These are phyloP conservation scores for Articulospora tetracladia DNA, from an alignment of 495 filamentous ascomycete genomes.

Conservation along the genomic window DNA sequence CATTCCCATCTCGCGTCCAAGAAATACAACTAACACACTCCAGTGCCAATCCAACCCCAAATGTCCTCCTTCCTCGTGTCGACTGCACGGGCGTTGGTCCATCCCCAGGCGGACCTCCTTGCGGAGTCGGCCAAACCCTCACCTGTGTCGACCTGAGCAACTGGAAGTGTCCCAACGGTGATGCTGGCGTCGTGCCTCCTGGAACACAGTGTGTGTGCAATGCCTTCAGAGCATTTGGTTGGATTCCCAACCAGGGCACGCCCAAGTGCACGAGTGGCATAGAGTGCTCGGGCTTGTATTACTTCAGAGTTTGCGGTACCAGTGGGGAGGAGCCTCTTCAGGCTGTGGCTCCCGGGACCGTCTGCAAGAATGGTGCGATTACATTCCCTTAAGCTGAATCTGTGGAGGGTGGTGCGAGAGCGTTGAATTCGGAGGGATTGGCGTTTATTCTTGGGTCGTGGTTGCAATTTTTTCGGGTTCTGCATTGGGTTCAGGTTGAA, in stretches of 20 bases:
- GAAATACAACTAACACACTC: background rate
- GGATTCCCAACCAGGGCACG: conserved; percentile 2
- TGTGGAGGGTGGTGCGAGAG: background rate
- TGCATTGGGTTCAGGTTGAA: background rate
- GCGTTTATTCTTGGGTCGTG: background rate
- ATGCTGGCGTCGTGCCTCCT: conserved; percentile 3
- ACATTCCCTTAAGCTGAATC: background rate
- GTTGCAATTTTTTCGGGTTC: background rate
- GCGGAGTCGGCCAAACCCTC: background rate
- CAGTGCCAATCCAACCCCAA: conserved; percentile 1
- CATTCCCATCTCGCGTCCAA: background rate
- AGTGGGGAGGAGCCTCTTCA: conserved; percentile 6
- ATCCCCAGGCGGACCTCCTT: conserved; percentile 4
- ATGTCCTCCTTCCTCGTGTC: background rate
- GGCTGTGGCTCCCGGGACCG: background rate
- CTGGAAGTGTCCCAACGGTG: conserved; percentile 10
- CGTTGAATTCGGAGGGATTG: background rate
- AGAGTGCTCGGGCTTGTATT: conserved; percentile 1
- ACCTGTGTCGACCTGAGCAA: background rate
- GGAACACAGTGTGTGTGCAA: conserved; percentile 7
- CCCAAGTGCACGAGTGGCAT: conserved; percentile 3
- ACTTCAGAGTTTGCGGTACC: conserved; percentile 5
- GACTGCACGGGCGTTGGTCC: conserved; percentile 3
- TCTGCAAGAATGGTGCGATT: conserved; percentile 1
- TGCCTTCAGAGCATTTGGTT: conserved; percentile 1